Evolutionary conservation across 768 basidiomycete genomes (phyloP).

Genomic region (Tricholoma saponaceum): DNA sequence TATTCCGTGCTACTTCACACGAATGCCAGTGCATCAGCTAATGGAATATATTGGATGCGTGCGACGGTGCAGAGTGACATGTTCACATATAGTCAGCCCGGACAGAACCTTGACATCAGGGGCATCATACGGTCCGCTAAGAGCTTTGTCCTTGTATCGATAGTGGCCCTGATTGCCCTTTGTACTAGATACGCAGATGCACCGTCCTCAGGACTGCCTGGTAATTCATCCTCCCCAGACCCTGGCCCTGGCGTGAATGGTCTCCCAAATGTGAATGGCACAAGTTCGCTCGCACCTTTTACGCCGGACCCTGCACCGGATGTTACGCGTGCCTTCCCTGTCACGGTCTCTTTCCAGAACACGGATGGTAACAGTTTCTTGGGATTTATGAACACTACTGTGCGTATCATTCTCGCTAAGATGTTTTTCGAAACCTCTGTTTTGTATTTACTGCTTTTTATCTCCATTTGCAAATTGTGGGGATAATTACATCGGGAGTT

Average conservation of each 20-base stretch:
- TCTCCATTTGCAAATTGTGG: too few relatives aligned
- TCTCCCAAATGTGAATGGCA: not conserved
- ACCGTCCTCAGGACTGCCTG: not conserved
- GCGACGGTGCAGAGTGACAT: not conserved
- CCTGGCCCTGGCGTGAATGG: not conserved
- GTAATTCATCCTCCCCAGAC: not conserved
- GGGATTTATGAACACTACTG: not conserved
- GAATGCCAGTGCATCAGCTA: not conserved
- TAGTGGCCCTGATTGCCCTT: not conserved
- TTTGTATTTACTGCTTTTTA: not conserved
- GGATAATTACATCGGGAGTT: not conserved
- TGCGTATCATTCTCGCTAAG: not conserved
- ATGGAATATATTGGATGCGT: not conserved
- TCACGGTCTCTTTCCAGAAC: not conserved
- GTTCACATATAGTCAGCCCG: not conserved
- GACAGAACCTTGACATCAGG: not conserved
- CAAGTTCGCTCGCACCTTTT: not conserved
- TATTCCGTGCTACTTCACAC: not conserved
- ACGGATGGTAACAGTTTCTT: not conserved
- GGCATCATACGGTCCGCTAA: not conserved
- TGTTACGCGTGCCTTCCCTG: not conserved
- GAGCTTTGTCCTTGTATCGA: not conserved
- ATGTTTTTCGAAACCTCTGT: not conserved
- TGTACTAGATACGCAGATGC: not conserved
- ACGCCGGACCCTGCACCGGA: not conserved